phyloP scores from a whole-genome alignment of 495 filamentous ascomycete species.

The Aspergillus sclerotioniger region DNA sequence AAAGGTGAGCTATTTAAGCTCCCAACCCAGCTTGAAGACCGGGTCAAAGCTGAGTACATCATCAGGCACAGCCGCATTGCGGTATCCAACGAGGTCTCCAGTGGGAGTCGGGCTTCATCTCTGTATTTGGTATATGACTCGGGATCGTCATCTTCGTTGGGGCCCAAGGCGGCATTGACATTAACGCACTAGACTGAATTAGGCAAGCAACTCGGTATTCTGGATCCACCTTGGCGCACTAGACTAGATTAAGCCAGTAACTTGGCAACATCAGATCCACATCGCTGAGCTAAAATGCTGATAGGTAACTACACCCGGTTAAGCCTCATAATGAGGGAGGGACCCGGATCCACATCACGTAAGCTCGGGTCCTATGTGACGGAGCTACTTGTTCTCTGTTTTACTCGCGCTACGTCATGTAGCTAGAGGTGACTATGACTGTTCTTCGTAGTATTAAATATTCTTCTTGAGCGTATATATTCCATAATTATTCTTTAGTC shows the following conservation, averaged over 20 bases:
- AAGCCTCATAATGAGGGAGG: conserved; percentile 1
- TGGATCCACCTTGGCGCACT: conserved; percentile 1
- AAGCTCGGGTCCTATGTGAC: background rate
- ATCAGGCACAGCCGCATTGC: background rate
- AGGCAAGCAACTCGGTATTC: no score
- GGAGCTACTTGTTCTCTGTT: background rate
- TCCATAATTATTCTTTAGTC: background rate
- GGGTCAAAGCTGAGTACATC: background rate
- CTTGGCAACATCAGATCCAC: background rate
- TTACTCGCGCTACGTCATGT: background rate
- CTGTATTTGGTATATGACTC: conserved; percentile 2
- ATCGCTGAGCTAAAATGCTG: no score
- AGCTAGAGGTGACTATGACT: background rate
- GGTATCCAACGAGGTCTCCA: background rate
- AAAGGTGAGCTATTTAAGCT: background rate
- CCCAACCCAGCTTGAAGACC: background rate
- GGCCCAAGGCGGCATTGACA: background rate
- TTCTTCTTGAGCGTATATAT: background rate
- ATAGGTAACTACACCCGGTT: no score
- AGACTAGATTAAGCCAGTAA: background rate
- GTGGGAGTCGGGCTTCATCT: background rate
- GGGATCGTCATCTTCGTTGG: background rate
- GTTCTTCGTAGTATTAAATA: background rate
- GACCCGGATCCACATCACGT: background rate
- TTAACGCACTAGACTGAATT: no score